Percentiles rank a stretch among this genome's conserved stretches.
phyloP scores from a whole-genome alignment of 2,329 filamentous ascomycete species.

The Penicillium sp. region DNA sequence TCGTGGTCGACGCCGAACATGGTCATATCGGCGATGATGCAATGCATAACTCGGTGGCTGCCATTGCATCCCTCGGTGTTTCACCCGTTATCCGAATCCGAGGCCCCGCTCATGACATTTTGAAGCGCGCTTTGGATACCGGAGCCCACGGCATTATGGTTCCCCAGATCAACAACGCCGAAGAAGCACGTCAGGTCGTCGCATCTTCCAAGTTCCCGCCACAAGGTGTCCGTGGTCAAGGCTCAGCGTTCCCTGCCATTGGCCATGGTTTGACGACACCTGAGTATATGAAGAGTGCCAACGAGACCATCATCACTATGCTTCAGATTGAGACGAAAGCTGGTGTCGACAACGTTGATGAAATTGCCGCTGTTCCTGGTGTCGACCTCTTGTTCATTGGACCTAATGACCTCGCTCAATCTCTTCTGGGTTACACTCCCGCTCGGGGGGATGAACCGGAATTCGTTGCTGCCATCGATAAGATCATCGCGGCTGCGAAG shows the following conservation, averaged over 20 bases:
- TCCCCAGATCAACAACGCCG: constrained; percentile 56
- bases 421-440: constrained; percentile 65
- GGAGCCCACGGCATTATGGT: constrained; percentile 52
- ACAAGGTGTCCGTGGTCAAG: constrained; percentile 38
- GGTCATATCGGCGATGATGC: constrained; percentile 38
- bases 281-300: constrained; percentile 44
- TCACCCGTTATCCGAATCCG: constrained; percentile 35
- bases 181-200: constrained; percentile 44
- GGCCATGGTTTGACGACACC: constrained; percentile 42
- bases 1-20: constrained; percentile 37
- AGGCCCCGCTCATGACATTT: constrained; percentile 29
- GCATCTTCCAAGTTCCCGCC: constrained; percentile 39
- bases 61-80: constrained; percentile 34
- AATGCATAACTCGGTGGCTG: constrained; percentile 37
- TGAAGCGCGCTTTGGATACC: constrained; percentile 36
- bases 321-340: constrained; percentile 49
- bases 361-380: constrained; percentile 47
- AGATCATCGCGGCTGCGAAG: constrained; percentile 62
- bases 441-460: constrained; percentile 62
- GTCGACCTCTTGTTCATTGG: constrained; percentile 49
- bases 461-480: constrained; percentile 65
- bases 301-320: constrained; percentile 42
- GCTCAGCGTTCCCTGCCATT: constrained; percentile 37
- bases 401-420: constrained; percentile 45
- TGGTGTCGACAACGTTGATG: constrained; percentile 50